A percentile compares a stretch with the other conserved stretches of the same genome.
Evolutionary conservation across 78 protist species (phyloP).

Genomic region (Pigoraptor vietnamica): DNA sequence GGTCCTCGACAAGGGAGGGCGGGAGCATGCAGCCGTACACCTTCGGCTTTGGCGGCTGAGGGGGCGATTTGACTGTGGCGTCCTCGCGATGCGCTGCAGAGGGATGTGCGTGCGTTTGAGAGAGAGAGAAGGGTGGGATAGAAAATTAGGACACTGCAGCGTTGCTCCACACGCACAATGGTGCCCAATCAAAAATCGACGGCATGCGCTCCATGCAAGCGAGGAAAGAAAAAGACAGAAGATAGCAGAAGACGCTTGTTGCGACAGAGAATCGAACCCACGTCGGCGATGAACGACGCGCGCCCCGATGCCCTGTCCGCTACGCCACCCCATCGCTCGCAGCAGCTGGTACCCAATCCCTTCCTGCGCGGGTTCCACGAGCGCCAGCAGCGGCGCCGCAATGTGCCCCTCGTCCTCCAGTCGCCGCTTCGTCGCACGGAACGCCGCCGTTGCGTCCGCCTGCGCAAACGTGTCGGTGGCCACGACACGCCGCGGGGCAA

Average conservation of each 20-base stretch:
- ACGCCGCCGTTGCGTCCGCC: not conserved
- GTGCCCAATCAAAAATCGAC: too few species aligned
- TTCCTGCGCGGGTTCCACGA: not conserved
- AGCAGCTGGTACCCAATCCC: constrained; percentile 26
- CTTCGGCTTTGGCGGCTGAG: not conserved
- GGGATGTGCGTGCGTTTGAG: not conserved
- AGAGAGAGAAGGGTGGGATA: too few species aligned
- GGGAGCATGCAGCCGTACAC: not conserved
- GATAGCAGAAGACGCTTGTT: too few species aligned
- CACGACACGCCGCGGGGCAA: constrained; percentile 3
- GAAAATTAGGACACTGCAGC: too few species aligned
- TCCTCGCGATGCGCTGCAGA: not conserved
- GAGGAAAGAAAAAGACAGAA: too few species aligned
- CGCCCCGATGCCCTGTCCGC: constrained; percentile 52
- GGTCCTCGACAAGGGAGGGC: not conserved
- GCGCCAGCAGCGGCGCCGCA: too few species aligned
- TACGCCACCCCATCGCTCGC: constrained; percentile 51
- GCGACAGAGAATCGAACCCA: not conserved
- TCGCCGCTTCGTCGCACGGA: not conserved
- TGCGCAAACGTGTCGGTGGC: constrained; percentile 5
- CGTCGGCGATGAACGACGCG: not conserved
- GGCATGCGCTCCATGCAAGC: too few species aligned
- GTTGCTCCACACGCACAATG: too few species aligned
- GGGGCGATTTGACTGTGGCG: not conserved
- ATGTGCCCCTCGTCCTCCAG: not conserved